Base-by-base conservation (phyloP, 768 basidiomycete genomes). In the Termitomyces sp. region DNA sequence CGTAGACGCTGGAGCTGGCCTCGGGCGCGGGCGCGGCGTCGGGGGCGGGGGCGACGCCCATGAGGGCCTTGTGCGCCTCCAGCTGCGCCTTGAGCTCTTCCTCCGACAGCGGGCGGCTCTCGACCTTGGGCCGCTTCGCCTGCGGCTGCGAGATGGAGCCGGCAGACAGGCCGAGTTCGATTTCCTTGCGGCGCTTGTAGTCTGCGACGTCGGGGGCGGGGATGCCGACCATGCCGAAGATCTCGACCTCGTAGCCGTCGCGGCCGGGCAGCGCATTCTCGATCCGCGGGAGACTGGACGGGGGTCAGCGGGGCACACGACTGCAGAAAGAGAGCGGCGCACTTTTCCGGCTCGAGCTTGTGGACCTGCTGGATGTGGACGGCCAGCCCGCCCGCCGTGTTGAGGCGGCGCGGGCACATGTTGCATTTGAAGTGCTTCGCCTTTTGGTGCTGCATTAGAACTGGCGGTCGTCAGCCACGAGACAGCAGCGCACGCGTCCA, bases 291-390 rank as follows among this genome's bases (percentile, higher is more conserved):
- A 90, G 76, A 60, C 87, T 88, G 37, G 39, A 51, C n/a, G 47
- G 16, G 48, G 56, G 18, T 46, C 39, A 53, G 58, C 18, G 4
- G 44, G 9, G 51, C 3, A 39, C 20, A 51, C 31, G 39, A 20
- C 46, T n/a, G n/a, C 31, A 56, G 2, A 56, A 37, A 8, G 6
- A 16, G 28, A 47, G 33, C 13, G 12, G 73, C 84, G 60, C 60
- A 90, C 89, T 86, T 86, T 74, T 99, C 96, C 0, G 95, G 90
- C 66, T 97, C 95, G n/a, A 97, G 86, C 71, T 99, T 99, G 73
- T 98, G 97, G 0, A 99, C 97, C 70, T 99, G 97, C 69, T 98
- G 95, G 54, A 96, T 92, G 69, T 99, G 97, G 3, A 98, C 97
- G 7, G 94, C 95, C 29, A 99, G 77, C 71, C 97, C 97, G 64